These are phyloP conservation scores for Diaporthe batatas DNA, from an alignment of 2,329 filamentous ascomycete species.

Conservation along the genomic window DNA sequence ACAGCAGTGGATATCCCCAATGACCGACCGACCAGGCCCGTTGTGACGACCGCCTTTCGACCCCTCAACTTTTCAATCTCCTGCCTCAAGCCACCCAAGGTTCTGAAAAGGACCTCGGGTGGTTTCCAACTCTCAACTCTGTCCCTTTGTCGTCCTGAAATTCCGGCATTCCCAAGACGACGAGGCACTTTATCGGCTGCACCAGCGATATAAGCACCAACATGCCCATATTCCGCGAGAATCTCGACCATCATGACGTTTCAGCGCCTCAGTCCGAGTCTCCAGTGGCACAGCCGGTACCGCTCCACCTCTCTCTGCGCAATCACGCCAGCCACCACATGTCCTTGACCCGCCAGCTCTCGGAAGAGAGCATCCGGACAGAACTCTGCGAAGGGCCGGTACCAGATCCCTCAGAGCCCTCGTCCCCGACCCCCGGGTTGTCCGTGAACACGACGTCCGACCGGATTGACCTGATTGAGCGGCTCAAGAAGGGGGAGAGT, in stretches of 20 bases:
- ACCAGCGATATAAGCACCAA: slow-evolving; percentile 5
- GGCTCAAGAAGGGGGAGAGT: slow-evolving; percentile 83
- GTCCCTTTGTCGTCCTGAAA: not conserved
- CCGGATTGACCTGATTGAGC: slow-evolving; percentile 84
- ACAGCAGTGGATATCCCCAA: slow-evolving; percentile 25
- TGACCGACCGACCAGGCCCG: slow-evolving; percentile 31
- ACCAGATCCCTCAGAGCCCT: slow-evolving; percentile 53
- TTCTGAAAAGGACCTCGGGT: slow-evolving; percentile 42
- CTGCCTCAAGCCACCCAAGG: slow-evolving; percentile 37
- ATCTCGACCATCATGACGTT: slow-evolving; percentile 37
- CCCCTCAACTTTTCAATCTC: slow-evolving; percentile 6
- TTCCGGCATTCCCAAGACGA: not conserved
- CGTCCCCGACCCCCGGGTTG: slow-evolving; percentile 50
- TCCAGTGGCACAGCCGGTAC: slow-evolving; percentile 15
- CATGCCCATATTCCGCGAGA: slow-evolving; percentile 42
- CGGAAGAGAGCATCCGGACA: slow-evolving; percentile 72
- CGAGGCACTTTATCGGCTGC: not conserved
- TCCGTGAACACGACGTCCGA: slow-evolving; percentile 62
- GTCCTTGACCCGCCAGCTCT: slow-evolving; percentile 56
- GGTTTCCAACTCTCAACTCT: slow-evolving; percentile 22
- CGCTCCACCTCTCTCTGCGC: slow-evolving; percentile 13
- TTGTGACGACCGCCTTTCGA: slow-evolving; percentile 29
- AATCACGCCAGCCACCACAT: slow-evolving; percentile 13
- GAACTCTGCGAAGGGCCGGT: slow-evolving; percentile 72
- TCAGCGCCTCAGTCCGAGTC: slow-evolving; percentile 30